These are phyloP conservation scores for Citrus glauca DNA, from an alignment of 345 rosid genomes.

Conservation along the genomic window DNA sequence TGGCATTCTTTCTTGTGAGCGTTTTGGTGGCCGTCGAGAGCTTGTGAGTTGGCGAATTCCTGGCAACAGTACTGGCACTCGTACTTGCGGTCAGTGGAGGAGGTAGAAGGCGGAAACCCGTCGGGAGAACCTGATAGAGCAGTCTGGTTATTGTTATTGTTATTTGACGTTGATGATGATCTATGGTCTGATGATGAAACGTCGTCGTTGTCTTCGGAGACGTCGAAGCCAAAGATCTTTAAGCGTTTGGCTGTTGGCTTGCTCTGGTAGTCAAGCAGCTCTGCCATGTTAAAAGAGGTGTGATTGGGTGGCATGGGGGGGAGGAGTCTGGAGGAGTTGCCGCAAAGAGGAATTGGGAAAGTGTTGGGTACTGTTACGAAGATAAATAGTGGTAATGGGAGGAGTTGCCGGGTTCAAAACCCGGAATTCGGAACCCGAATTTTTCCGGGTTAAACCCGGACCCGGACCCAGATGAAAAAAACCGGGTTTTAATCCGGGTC, in stretches of 20 bases:
- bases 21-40: conserved; percentile 81
- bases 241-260: conserved; percentile 43
- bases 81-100: conserved; percentile 55
- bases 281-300: conserved; percentile 47
- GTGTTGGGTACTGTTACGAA: too few species aligned
- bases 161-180: background rate
- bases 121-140: conserved; percentile 27
- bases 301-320: too few species aligned
- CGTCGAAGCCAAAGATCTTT: conserved; percentile 86
- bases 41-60: conserved; percentile 79
- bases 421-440: too few species aligned
- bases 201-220: conserved; percentile 62
- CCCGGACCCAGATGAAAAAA: too few species aligned
- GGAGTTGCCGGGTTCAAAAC: too few species aligned
- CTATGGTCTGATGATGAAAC: conserved; percentile 17
- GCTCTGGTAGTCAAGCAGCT: conserved; percentile 37
- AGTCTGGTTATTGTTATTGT: background rate
- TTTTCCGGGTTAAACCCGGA: too few species aligned
- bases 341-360: too few species aligned
- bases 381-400: too few species aligned
- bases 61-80: conserved; percentile 81
- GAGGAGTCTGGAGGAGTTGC: too few species aligned
- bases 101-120: conserved; percentile 16
- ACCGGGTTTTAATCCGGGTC: too few species aligned
- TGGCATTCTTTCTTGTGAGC: conserved; percentile 85